Percentiles rank a stretch among this genome's conserved stretches.
Evolutionary conservation across 2,329 filamentous ascomycete species (phyloP).

Genomic region (Scorias spongiosa): DNA sequence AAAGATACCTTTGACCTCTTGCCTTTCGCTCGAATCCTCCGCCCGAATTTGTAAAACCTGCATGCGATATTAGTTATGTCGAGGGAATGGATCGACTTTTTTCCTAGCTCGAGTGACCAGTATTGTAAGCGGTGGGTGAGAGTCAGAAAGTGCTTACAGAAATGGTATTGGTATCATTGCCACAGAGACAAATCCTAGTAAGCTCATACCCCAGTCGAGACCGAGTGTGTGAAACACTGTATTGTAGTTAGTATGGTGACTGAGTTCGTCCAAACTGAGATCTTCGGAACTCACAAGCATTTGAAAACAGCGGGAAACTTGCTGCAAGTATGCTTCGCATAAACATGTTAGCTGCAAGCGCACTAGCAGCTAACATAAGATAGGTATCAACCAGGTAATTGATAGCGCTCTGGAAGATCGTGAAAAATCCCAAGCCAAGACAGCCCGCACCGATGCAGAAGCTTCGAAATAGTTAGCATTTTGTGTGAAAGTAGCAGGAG

Average conservation of each 20-base stretch:
- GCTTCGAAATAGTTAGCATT: not conserved
- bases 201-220: slow-evolving; percentile 26
- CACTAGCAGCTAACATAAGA: slow-evolving; percentile 20
- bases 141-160: slow-evolving; percentile 10
- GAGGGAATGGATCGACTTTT: not conserved
- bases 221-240: slow-evolving; percentile 36
- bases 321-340: slow-evolving; percentile 14
- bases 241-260: not conserved
- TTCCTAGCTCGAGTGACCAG: not conserved
- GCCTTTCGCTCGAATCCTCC: not conserved
- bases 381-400: slow-evolving; percentile 42
- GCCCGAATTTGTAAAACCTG: not conserved
- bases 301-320: slow-evolving; percentile 34
- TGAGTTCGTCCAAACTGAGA: not conserved
- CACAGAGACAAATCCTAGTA: slow-evolving; percentile 24
- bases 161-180: slow-evolving; percentile 24
- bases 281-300: slow-evolving; percentile 3
- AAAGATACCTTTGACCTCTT: not conserved
- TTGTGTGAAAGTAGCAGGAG: not conserved
- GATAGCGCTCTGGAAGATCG: slow-evolving; percentile 37
- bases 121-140: not conserved
- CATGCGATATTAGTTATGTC: not conserved
- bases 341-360: slow-evolving; percentile 18
- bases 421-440: slow-evolving; percentile 28
- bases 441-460: slow-evolving; percentile 16